A percentile compares a stretch with the other conserved stretches of the same genome.
Conservation (phyloP, 805 yeast species). For the Wickerhamiella lipophila region DNA sequence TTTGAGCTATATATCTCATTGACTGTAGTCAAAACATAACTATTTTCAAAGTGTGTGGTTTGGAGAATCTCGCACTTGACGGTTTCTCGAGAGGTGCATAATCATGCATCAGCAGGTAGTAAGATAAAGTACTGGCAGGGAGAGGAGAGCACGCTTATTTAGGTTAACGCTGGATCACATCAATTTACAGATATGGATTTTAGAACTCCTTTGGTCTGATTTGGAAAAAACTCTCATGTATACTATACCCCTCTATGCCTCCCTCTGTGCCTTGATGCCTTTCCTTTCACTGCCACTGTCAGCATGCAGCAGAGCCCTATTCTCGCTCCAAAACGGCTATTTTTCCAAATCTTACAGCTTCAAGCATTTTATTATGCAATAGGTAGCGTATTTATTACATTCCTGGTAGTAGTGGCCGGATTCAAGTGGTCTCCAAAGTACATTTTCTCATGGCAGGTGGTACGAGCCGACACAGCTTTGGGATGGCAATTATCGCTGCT, state of each 20-base stretch:
- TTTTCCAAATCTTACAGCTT: slow-evolving; percentile 60
- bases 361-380: slow-evolving; percentile 69
- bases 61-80: not conserved
- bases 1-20: too few species aligned
- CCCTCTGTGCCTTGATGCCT: too few species aligned
- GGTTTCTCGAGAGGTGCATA: not conserved
- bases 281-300: slow-evolving; percentile 3
- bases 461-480: slow-evolving; percentile 61
- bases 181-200: too few species aligned
- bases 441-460: slow-evolving; percentile 69
- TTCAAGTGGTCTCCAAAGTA: slow-evolving; percentile 52
- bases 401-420: slow-evolving; percentile 59
- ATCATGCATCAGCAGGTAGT: too few species aligned
- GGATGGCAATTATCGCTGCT: slow-evolving; percentile 62
- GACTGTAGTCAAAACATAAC: too few species aligned
- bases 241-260: not conserved
- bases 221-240: too few species aligned
- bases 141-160: too few species aligned
- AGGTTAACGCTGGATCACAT: too few species aligned
- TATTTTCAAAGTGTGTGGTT: not conserved
- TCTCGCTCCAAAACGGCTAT: slow-evolving; percentile 45
- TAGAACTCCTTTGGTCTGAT: too few species aligned
- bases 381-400: slow-evolving; percentile 52
- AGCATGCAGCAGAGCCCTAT: slow-evolving; percentile 30
- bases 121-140: too few species aligned